Evolutionary conservation across 768 basidiomycete genomes (phyloP).

Genomic region (Crucibulum laeve): DNA sequence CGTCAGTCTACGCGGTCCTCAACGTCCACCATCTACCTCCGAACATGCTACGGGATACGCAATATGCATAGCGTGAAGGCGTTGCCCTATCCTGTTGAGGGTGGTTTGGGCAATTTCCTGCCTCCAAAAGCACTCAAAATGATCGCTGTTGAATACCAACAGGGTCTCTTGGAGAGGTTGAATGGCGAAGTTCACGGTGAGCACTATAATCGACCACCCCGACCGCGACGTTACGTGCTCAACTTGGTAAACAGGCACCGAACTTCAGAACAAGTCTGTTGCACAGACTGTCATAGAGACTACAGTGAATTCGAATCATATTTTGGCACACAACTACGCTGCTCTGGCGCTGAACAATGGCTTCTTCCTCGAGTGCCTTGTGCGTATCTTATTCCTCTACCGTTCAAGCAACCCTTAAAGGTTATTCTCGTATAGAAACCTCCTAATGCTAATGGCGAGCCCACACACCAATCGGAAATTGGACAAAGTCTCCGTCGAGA

Average conservation of each 20-base stretch:
- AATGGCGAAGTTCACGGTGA: conserved; percentile 73
- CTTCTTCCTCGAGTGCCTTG: conserved; percentile 87
- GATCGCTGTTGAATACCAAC: conserved; percentile 80
- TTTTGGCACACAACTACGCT: conserved; percentile 86
- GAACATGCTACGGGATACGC: conserved; percentile 24
- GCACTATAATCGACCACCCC: conserved; percentile 13
- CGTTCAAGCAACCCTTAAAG: neutral
- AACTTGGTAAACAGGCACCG: conserved; percentile 38
- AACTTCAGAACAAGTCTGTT: conserved; percentile 51
- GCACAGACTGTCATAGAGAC: conserved; percentile 71
- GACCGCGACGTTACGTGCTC: neutral
- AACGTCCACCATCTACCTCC: conserved; percentile 11
- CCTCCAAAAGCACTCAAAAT: conserved; percentile 67
- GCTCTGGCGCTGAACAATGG: conserved; percentile 91
- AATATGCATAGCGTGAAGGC: conserved; percentile 46
- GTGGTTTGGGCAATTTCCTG: conserved; percentile 77
- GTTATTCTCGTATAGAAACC: conserved; percentile 31
- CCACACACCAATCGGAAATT: conserved; percentile 34
- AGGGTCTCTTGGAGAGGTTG: conserved; percentile 73
- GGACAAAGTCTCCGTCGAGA: conserved; percentile 18
- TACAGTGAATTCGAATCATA: conserved; percentile 49
- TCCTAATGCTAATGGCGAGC: conserved; percentile 24
- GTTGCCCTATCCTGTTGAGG: conserved; percentile 63
- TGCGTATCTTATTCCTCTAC: conserved; percentile 33
- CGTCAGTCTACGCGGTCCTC: conserved; percentile 20